phyloP scores from a whole-genome alignment of 1,139 yeast genomes.

The Taiozyma sp. region DNA sequence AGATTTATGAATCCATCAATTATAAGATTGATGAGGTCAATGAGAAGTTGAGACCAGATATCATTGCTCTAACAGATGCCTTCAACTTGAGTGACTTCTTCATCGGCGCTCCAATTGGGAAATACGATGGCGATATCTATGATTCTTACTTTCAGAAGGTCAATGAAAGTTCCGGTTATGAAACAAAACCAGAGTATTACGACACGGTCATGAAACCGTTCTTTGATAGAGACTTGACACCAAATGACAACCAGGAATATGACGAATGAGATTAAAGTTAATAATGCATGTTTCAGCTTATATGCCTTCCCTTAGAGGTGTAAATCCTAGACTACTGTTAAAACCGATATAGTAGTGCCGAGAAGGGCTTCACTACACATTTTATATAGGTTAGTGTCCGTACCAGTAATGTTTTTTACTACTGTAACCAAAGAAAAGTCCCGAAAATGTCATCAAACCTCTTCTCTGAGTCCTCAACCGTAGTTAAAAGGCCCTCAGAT shows the following conservation, averaged over 20 bases:
- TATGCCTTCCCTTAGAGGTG: too few relatives aligned
- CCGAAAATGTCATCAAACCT: not conserved
- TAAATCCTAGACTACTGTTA: too few relatives aligned
- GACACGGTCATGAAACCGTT: constrained; percentile 35
- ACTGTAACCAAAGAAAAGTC: not conserved
- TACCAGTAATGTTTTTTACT: not conserved
- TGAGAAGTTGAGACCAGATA: constrained; percentile 57
- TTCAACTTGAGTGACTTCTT: constrained; percentile 81
- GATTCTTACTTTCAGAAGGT: constrained; percentile 62
- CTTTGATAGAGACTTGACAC: constrained; percentile 26
- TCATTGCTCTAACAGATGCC: constrained; percentile 79
- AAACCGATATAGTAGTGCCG: too few relatives aligned
- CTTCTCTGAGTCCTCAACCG: not conserved
- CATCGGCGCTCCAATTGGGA: constrained; percentile 81
- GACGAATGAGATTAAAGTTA: not conserved
- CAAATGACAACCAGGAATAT: constrained; percentile 20
- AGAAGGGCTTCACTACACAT: too few relatives aligned
- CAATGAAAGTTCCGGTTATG: constrained; percentile 28
- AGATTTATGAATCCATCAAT: constrained; percentile 16
- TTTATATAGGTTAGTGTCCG: not conserved
- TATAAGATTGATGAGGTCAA: constrained; percentile 31
- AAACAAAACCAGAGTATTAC: constrained; percentile 36
- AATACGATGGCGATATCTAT: constrained; percentile 80
- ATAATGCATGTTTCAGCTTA: too few relatives aligned
- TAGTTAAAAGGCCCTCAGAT: not conserved